Percentiles rank a stretch among this genome's conserved stretches.
phyloP scores from a whole-genome alignment of 2,329 filamentous ascomycete species.

The Colletotrichum godetiae region DNA sequence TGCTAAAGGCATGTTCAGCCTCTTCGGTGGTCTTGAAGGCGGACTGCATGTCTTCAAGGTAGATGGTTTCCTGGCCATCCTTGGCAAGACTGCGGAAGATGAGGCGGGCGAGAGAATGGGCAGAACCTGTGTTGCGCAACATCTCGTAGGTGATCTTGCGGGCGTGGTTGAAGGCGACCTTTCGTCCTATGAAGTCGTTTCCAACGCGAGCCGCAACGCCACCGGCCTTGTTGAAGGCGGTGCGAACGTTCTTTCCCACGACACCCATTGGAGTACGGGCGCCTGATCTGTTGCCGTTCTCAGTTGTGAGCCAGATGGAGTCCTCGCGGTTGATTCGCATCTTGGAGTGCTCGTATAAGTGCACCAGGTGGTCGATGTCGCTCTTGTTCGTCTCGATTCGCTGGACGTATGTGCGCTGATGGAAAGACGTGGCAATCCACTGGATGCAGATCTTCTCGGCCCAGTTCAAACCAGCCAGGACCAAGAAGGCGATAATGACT shows the following conservation, averaged over 20 bases:
- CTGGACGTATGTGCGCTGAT: slow-evolving; percentile 89
- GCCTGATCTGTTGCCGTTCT: slow-evolving; percentile 62
- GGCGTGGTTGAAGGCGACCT: slow-evolving; percentile 78
- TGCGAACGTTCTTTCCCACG: slow-evolving; percentile 79
- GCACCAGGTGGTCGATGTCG: slow-evolving; percentile 74
- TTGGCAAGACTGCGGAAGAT: slow-evolving; percentile 87
- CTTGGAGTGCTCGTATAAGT: slow-evolving; percentile 78
- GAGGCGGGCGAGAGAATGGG: slow-evolving; percentile 86
- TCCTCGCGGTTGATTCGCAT: slow-evolving; percentile 71
- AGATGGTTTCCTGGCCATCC: slow-evolving; percentile 80
- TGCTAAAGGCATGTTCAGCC: slow-evolving; percentile 86
- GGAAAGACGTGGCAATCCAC: slow-evolving; percentile 93
- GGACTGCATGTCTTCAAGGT: slow-evolving; percentile 79
- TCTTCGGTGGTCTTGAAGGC: slow-evolving; percentile 88
- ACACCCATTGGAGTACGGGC: slow-evolving; percentile 79
- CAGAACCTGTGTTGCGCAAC: slow-evolving; percentile 76
- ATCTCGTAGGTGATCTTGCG: slow-evolving; percentile 86
- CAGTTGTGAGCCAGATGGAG: slow-evolving; percentile 57
- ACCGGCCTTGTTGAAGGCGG: slow-evolving; percentile 82
- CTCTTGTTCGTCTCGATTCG: slow-evolving; percentile 94
- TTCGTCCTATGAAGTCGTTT: slow-evolving; percentile 89
- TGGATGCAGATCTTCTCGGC: slow-evolving; percentile 94
- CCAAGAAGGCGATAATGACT: slow-evolving; percentile 86
- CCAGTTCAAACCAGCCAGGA: slow-evolving; percentile 83
- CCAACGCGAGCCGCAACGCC: slow-evolving; percentile 88